Base-by-base conservation (phyloP, 192 early-diverging fungal genomes). In the Podochytrium sp. region DNA sequence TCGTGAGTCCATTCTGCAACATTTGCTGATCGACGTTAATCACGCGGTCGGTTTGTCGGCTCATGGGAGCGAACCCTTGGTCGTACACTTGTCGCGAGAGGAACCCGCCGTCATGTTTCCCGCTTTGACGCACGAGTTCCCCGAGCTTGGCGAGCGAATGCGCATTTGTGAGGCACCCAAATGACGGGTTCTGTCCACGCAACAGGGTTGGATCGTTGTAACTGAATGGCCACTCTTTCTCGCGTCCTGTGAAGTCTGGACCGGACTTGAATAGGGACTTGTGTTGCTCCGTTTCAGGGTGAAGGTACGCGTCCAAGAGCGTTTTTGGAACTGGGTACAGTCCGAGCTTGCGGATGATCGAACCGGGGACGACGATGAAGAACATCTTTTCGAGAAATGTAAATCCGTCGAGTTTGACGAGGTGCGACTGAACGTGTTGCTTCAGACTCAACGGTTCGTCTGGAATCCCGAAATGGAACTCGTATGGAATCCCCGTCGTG, bases 51-150 rank as follows among this genome's bases (percentile, higher is more conserved):
- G 5, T 6, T 23, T 55, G 52, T 4, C 5, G 18, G 23, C 29
- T 27, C 52, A 55, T 6, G 5, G 18, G n/a, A 27, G 5, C 4
- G 52, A 55, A 14, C 6, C 7, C 18, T 5, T 55, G 7, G 52
- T 27, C n/a, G 23, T 4, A 55, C 5, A 55, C 52, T 27, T 47
- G 10, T 47, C 20, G 7, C 43, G 43, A 47, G 10, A 47, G 10
- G 20, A 47, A 20, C 43, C 43, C 70, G 35, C 43, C 74, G 57
- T 3, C 67, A 39, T 33, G 83, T 5, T 10, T 89, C 49, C 63
- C 86, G 71, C 73, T 92, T 88, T 32, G 87, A 85, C 83, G 89
- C 83, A 64, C 86, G 76, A 27, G 86, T 43, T 71, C 84, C 33
- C 82, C 85, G 2, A 92, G 65, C 60, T 83, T 83, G n/a, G 87